Conservation (phyloP, 2,329 filamentous ascomycete species). For the Ophiognomonia clavigignenti-juglandacearum region DNA sequence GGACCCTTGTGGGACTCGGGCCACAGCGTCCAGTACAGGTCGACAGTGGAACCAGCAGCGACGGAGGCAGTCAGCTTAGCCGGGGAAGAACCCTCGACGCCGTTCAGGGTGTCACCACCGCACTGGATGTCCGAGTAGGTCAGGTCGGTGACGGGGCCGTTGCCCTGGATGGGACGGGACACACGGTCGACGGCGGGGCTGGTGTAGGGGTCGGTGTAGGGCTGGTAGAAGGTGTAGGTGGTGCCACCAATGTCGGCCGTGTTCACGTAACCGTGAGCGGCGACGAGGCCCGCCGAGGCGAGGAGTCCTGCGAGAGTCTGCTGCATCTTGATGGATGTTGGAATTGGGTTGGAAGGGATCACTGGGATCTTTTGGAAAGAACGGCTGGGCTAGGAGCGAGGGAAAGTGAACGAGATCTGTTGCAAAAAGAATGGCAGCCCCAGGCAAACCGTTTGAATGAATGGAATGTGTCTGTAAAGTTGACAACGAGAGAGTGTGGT, state of each 20-base stretch:
- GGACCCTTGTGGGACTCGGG: slow-evolving; percentile 32
- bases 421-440: slow-evolving; percentile 17
- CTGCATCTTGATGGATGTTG: not conserved
- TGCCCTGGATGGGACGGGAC: slow-evolving; percentile 52
- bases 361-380: slow-evolving; percentile 2
- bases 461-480: slow-evolving; percentile 13
- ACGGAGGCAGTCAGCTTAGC: slow-evolving; percentile 48
- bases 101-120: slow-evolving; percentile 46
- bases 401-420: slow-evolving; percentile 7
- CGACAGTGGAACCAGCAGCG: slow-evolving; percentile 48
- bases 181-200: slow-evolving; percentile 29
- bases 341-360: not conserved
- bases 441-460: slow-evolving; percentile 17
- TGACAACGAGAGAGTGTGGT: slow-evolving; percentile 5
- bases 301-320: slow-evolving; percentile 20
- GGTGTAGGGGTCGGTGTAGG: slow-evolving; percentile 11
- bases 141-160: slow-evolving; percentile 52
- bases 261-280: slow-evolving; percentile 15
- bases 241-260: slow-evolving; percentile 14
- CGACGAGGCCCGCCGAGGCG: slow-evolving; percentile 11
- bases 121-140: slow-evolving; percentile 51
- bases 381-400: slow-evolving; percentile 2
- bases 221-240: slow-evolving; percentile 13
- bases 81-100: slow-evolving; percentile 42
- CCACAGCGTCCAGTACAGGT: slow-evolving; percentile 50